A percentile compares a stretch with the other conserved stretches of the same genome.
Conservation (phyloP, 805 yeast genomes). For the Teunomyces tritomae region DNA sequence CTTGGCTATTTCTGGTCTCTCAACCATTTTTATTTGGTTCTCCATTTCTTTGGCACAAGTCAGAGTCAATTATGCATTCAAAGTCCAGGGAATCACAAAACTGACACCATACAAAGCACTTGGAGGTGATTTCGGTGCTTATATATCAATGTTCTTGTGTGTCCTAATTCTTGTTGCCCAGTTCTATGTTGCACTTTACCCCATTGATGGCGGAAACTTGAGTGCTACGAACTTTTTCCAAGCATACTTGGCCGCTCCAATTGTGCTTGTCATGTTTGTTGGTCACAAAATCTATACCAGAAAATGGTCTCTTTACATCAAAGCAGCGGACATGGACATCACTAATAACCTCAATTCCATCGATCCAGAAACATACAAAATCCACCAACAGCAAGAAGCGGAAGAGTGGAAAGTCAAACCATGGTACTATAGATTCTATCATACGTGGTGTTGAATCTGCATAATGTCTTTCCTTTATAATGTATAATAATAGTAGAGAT, state of each 20-base stretch:
- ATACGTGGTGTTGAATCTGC: slow-evolving; percentile 30
- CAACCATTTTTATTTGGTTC: slow-evolving; percentile 80
- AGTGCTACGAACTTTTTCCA: slow-evolving; percentile 17
- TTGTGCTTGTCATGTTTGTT: slow-evolving; percentile 17
- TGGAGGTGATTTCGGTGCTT: slow-evolving; percentile 37
- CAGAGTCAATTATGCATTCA: slow-evolving; percentile 58
- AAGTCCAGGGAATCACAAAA: slow-evolving; percentile 44
- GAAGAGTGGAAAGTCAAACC: slow-evolving; percentile 30
- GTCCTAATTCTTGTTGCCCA: slow-evolving; percentile 38
- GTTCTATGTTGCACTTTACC: slow-evolving; percentile 40
- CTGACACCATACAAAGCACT: slow-evolving; percentile 34
- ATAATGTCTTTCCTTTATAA: neutral
- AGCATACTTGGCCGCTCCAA: slow-evolving; percentile 21
- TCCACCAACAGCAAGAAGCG: slow-evolving; percentile 33
- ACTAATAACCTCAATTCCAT: slow-evolving; percentile 16
- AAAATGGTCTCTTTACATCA: slow-evolving; percentile 16
- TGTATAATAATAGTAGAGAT: neutral
- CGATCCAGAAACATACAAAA: slow-evolving; percentile 51
- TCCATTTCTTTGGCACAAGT: slow-evolving; percentile 66
- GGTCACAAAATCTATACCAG: slow-evolving; percentile 25
- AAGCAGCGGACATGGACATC: slow-evolving; percentile 10
- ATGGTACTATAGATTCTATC: slow-evolving; percentile 29
- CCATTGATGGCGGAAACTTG: slow-evolving; percentile 27
- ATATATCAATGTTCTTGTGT: slow-evolving; percentile 27
- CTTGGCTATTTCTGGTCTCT: slow-evolving; percentile 70